Conservation (phyloP, 1,284 basidiomycete species). For the Ceratobasidium sp. region DNA sequence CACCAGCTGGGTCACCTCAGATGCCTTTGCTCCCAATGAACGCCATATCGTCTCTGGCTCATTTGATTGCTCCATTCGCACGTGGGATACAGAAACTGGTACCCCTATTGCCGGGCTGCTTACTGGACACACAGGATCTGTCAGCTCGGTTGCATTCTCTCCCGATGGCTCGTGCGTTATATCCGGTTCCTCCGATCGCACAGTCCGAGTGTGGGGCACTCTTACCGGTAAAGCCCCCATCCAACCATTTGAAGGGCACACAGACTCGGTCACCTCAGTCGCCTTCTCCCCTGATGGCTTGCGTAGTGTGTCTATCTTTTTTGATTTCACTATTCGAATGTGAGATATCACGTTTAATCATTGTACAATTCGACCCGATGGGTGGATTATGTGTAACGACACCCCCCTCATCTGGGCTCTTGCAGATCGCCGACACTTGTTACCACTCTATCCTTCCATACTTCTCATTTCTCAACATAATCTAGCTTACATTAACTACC, state of each 20-base stretch:
- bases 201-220: constrained; percentile 25
- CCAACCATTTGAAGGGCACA: not conserved
- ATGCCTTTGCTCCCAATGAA: not conserved
- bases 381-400: no score
- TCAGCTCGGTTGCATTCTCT: not conserved
- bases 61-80: not conserved
- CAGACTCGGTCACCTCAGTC: not conserved
- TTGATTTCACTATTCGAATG: not conserved
- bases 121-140: not conserved
- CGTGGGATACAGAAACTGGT: not conserved
- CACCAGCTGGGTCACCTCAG: not conserved
- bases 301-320: not conserved
- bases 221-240: not conserved
- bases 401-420: no score
- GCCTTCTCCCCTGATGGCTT: not conserved
- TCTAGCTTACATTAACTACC: no score
- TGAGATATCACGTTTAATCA: no score
- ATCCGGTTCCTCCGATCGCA: constrained; percentile 9
- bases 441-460: no score
- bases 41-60: constrained; percentile 16
- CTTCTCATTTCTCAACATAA: no score
- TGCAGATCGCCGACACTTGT: no score
- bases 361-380: no score
- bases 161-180: constrained; percentile 7
- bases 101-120: not conserved